These are phyloP conservation scores for Acorus calamus DNA, from an alignment of 106 monocot species.

Conservation along the genomic window DNA sequence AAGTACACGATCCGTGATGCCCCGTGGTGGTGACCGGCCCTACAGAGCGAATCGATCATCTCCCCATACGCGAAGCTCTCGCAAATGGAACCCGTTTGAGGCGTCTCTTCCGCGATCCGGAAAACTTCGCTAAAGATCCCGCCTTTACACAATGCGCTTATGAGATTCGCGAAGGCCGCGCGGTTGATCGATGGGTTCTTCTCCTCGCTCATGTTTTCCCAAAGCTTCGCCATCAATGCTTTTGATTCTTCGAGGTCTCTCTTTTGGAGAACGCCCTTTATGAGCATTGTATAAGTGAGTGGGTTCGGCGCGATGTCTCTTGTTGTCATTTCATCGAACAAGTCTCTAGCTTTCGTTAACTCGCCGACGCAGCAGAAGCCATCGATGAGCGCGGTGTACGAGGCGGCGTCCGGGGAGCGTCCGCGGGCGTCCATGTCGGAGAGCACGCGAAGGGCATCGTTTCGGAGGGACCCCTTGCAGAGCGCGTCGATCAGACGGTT, in stretches of 20 bases:
- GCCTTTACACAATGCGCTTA: constrained; percentile 65
- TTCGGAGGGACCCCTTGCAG: constrained; percentile 19
- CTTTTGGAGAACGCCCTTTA: constrained; percentile 46
- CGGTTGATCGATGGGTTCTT: constrained; percentile 20
- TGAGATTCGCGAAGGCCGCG: constrained; percentile 68
- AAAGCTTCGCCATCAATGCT: constrained; percentile 38
- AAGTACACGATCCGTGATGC: constrained; percentile 80
- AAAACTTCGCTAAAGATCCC: constrained; percentile 68
- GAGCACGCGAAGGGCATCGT: constrained; percentile 22
- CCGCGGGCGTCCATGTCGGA: constrained; percentile 29
- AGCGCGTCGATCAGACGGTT: constrained; percentile 55
- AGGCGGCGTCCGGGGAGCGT: constrained; percentile 29
- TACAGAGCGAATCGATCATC: constrained; percentile 84
- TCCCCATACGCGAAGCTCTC: constrained; percentile 70
- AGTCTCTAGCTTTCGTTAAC: constrained; percentile 23
- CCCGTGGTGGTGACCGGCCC: constrained; percentile 46
- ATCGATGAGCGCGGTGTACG: constrained; percentile 59
- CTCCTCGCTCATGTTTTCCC: constrained; percentile 43
- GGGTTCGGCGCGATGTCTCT: constrained; percentile 50
- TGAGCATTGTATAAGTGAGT: constrained; percentile 51
- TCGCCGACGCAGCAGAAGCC: constrained; percentile 40
- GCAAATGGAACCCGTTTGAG: constrained; percentile 38
- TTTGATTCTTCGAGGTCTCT: constrained; percentile 33
- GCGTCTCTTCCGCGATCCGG: constrained; percentile 74
- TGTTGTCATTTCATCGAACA: constrained; percentile 67